Evolutionary conservation across 306 rosid species (phyloP).

Genomic region (Myrica gale): DNA sequence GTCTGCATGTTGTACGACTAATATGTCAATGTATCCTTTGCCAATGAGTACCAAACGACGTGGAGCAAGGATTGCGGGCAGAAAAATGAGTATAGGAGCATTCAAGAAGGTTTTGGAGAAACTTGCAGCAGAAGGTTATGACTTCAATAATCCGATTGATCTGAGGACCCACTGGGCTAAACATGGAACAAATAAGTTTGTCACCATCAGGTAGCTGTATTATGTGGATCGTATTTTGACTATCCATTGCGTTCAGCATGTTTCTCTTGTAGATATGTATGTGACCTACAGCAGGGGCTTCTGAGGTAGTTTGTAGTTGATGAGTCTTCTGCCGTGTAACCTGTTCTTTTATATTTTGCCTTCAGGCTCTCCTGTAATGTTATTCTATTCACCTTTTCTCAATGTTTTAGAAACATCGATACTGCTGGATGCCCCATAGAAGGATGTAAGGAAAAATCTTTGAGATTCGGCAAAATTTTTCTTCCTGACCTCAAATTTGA

Average conservation of each 20-base stretch:
- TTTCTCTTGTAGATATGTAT: too few relatives aligned
- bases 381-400: conserved; percentile 24
- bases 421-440: not conserved
- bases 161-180: conserved; percentile 87
- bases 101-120: conserved; percentile 95
- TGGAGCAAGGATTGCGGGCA: conserved; percentile 94
- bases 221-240: too few relatives aligned
- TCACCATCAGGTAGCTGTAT: conserved; percentile 82
- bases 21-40: conserved; percentile 79
- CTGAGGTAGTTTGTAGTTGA: not conserved
- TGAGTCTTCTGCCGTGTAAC: conserved; percentile 46
- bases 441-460: not conserved
- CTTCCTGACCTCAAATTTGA: not conserved
- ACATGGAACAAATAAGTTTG: conserved; percentile 97
- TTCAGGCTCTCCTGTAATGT: conserved; percentile 12
- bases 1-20: conserved; percentile 94
- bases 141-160: conserved; percentile 79
- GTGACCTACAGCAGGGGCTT: too few relatives aligned
- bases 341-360: conserved; percentile 31
- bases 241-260: too few relatives aligned
- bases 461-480: not conserved
- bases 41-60: conserved; percentile 94
- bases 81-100: conserved; percentile 98
- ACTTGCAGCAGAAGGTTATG: conserved; percentile 85
- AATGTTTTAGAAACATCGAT: not conserved